A percentile compares a stretch with the other conserved stretches of the same genome.
These are phyloP conservation scores for Durotheca rogersii DNA, from an alignment of 495 filamentous ascomycete genomes.

Conservation along the genomic window DNA sequence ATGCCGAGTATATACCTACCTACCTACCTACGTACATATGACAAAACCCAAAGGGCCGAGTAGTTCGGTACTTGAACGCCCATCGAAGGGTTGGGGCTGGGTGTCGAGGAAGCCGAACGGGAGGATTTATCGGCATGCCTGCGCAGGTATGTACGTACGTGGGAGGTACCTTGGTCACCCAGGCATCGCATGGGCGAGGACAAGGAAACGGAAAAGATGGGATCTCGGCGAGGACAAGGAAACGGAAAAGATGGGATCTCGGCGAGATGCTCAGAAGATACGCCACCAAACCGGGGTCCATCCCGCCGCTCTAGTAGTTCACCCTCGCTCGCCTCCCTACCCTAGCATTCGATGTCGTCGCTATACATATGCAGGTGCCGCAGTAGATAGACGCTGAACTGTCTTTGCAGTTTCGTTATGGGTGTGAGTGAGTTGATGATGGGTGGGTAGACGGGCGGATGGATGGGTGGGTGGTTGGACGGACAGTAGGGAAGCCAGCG, in stretches of 20 bases:
- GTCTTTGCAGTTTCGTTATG: no score
- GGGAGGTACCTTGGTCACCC: no score
- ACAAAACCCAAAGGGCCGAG: no score
- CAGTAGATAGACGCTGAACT: no score
- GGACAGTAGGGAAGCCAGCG: no score
- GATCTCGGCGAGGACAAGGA: no score
- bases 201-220: no score
- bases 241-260: constrained; percentile 18
- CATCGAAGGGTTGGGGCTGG: background rate
- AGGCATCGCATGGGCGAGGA: no score
- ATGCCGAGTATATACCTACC: background rate
- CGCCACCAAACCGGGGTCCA: constrained; percentile 17
- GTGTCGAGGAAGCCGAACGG: background rate
- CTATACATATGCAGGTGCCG: no score
- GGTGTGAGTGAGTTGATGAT: no score
- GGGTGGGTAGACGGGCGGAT: no score
- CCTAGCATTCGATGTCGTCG: constrained; percentile 6
- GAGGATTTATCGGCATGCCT: background rate
- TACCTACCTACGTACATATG: constrained; percentile 16
- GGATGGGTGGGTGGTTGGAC: no score
- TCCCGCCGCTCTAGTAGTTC: constrained; percentile 19
- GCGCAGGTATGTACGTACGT: constrained; percentile 3
- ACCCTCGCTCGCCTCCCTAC: constrained; percentile 2
- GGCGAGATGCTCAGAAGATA: constrained; percentile 18
- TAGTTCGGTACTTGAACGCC: background rate